These are phyloP conservation scores for Dactylorhiza incarnata DNA, from an alignment of 106 monocot genomes.

Conservation along the genomic window DNA sequence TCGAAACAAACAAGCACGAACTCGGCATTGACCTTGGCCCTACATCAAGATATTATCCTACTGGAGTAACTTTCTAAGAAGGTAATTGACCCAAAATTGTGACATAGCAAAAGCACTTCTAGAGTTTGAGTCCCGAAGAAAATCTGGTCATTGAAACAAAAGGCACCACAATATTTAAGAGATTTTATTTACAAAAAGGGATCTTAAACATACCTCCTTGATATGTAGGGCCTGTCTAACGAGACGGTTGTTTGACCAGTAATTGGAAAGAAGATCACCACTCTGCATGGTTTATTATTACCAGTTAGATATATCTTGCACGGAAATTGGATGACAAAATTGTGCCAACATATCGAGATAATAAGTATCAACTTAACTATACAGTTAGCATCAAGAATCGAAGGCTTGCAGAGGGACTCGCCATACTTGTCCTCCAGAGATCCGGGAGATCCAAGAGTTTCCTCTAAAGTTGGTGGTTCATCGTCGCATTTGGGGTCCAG, in stretches of 20 bases:
- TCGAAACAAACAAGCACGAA: no score
- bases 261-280: slow-evolving; percentile 17
- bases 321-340: background rate
- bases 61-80: no score
- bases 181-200: no score
- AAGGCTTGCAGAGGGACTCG: background rate
- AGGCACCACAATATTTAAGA: no score
- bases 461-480: background rate
- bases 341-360: background rate
- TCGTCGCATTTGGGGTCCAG: slow-evolving; percentile 2
- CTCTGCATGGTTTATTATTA: background rate
- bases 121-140: no score
- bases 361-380: background rate
- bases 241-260: slow-evolving; percentile 38
- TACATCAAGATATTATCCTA: no score
- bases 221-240: slow-evolving; percentile 38
- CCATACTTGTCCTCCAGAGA: background rate
- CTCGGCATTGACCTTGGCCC: no score
- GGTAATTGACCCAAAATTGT: no score
- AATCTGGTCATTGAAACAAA: no score
- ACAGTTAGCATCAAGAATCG: background rate
- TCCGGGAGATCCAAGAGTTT: background rate
- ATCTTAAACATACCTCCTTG: slow-evolving; percentile 21
- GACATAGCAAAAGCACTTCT: no score
- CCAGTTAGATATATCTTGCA: background rate